These are phyloP conservation scores for Tolypocladium guangdongense DNA, from an alignment of 2,329 filamentous ascomycete species.

Conservation along the genomic window DNA sequence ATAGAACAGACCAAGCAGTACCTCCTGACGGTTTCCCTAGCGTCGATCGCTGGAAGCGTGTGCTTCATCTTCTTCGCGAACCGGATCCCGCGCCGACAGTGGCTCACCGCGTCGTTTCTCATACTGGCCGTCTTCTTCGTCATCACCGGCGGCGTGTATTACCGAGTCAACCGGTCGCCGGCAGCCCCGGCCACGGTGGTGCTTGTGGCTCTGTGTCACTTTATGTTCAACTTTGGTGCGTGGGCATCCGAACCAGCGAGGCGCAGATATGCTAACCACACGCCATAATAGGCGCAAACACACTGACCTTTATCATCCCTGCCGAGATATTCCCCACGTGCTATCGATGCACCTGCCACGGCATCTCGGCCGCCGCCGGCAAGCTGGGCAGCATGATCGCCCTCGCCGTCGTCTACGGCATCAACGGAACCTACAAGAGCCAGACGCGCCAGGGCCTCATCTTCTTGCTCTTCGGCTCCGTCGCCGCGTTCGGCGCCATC, in stretches of 20 bases:
- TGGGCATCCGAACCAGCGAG: not conserved
- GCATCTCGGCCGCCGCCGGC: conserved; percentile 48
- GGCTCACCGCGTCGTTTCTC: conserved; percentile 39
- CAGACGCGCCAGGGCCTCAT: conserved; percentile 35
- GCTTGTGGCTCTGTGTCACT: conserved; percentile 40
- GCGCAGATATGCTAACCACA: not conserved
- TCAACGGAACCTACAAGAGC: conserved; percentile 32
- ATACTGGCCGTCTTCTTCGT: conserved; percentile 35
- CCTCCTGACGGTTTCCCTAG: conserved; percentile 38
- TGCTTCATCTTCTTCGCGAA: conserved; percentile 38
- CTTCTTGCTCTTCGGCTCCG: conserved; percentile 38
- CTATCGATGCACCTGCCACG: conserved; percentile 52
- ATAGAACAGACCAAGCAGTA: conserved; percentile 43
- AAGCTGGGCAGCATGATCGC: conserved; percentile 47
- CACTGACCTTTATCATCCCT: conserved; percentile 52
- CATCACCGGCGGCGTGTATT: conserved; percentile 39
- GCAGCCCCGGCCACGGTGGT: conserved; percentile 35
- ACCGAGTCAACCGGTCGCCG: conserved; percentile 29
- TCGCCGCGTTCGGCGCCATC: conserved; percentile 36
- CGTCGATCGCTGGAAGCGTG: conserved; percentile 37
- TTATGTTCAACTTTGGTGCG: conserved; percentile 44
- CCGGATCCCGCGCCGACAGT: conserved; percentile 34
- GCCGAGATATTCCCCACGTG: conserved; percentile 55
- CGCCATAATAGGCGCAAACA: conserved; percentile 40
- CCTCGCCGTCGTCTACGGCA: conserved; percentile 37